Evolutionary conservation across 768 basidiomycete genomes (phyloP), one percentile per base, ranked within the genome.

Genomic region (Tylopilus sp.): DNA sequence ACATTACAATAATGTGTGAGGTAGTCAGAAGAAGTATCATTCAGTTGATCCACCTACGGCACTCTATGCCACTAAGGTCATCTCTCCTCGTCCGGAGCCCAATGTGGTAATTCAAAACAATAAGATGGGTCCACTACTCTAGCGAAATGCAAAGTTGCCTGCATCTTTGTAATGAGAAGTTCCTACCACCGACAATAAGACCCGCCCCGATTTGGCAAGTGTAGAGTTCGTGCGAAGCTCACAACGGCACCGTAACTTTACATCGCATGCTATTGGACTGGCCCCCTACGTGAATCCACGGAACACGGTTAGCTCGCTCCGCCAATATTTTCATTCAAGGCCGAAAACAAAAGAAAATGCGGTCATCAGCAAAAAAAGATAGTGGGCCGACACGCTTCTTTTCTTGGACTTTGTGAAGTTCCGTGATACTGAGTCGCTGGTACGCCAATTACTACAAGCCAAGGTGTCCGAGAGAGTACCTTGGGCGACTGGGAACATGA

Each of bases 31-130:
- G 30, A 48, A 26, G 22, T 39, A 11, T 51, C 31, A 31, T 31
- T 31, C 31, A 5, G 31, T 15, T 13, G 11, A 23, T n/a, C 38
- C 25, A 13, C 33, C 35, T 28, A 12, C 13, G 47, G 45, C 20
- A 39, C 4, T 42, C n/a, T 47, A 9, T 49, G n/a, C 9, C 35
- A 12, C 18, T 42, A 17, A 35, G 22, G 40, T 43, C 40, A 49
- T 31, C 15, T 13, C 22, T 30, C 13, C 22, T 21, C 36, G 36
- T 26, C 38, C 18, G 11, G 45, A 25, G 3, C 36, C 54, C 15
- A 25, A 58, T 46, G n/a, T 11, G 44, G 59, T 4, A 53, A 36
- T 17, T 11, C 52, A 35, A 39, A 30, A 65, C 64, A 65, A 65
- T 65, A 65, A 57, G 52, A 45, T 12, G 39, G 5, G n/a, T n/a